Evolutionary conservation across 495 filamentous ascomycete species (phyloP), one percentile per base, ranked within the genome.

Genomic region (Tuber brumale): DNA sequence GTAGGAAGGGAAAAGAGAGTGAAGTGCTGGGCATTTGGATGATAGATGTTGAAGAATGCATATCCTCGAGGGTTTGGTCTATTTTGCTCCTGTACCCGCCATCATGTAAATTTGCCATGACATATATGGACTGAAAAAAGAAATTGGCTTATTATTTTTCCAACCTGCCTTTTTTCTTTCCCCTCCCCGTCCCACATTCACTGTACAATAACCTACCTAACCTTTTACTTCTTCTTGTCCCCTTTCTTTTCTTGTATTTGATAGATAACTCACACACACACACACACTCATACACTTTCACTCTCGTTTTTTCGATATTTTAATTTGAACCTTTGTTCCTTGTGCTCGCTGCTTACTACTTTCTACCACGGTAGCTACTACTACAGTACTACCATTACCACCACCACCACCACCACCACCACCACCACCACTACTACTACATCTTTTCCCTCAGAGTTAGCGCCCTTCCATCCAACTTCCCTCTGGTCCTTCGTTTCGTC

Each of bases 131-230:
- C 23, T 14, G 3, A 57, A 23, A 27, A 27, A 27, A 57, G 18
- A 61, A 79, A 39, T 41, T 51, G 71, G 75, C 76, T 31, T 66
- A 66, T 66, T 18, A 66, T 16, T 31, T 31, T 66, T 66, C 27
- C 27, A 31, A 18, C 57, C 78, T 72, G 73, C 45, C 69, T 74
- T 78, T 57, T 76, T 57, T 46, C 75, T 72, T 72, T 69, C 75
- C 41, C 45, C 19, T 39, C 46, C 71, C 71, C 72, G 44, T 81
- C 76, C 42, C 71, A 75, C 76, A 39, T 46, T 78, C 46, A 72
- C 61, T 76, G 66, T 48, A 71, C 72, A 61, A 70, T 72, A 77
- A 71, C 76, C 70, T 66, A 71, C 76, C 70, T 69, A 70, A 76
- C 43, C 78, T 76, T 76, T 71, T 45, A 18, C 37, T 39, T 39